Evolutionary conservation across 768 basidiomycete genomes (phyloP).

Genomic region (Lactarius tabidus): DNA sequence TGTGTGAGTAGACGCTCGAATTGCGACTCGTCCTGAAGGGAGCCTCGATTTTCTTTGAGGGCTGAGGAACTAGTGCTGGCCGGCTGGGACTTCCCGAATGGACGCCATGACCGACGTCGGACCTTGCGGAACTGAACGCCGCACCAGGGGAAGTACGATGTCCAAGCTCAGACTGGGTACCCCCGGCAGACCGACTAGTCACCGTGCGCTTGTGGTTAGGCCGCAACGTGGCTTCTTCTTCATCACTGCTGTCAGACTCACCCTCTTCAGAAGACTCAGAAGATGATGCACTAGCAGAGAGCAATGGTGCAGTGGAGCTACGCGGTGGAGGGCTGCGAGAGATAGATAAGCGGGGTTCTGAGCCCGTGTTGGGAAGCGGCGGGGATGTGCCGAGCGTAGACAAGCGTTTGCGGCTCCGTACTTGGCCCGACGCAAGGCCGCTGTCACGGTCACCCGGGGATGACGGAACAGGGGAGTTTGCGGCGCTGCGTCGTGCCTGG

Average conservation of each 20-base stretch:
- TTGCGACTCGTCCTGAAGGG: conserved; percentile 8
- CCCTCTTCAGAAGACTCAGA: conserved; percentile 36
- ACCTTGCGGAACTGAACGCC: conserved; percentile 1
- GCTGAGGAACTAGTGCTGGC: background rate
- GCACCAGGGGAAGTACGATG: conserved; percentile 22
- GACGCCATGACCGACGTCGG: conserved; percentile 22
- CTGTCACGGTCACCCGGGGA: conserved; percentile 9
- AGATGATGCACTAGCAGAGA: conserved; percentile 32
- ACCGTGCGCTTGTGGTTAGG: conserved; percentile 36
- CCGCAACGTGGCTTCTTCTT: conserved; percentile 33
- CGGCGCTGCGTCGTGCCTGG: conserved; percentile 59
- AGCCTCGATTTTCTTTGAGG: conserved; percentile 1
- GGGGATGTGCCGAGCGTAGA: conserved; percentile 12
- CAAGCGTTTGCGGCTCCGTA: conserved; percentile 18
- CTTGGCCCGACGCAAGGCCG: background rate
- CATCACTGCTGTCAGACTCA: conserved; percentile 37
- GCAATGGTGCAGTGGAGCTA: conserved; percentile 22
- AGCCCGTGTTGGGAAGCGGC: background rate
- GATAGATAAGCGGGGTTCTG: conserved; percentile 5
- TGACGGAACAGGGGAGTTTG: conserved; percentile 54
- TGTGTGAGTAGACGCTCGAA: conserved; percentile 31
- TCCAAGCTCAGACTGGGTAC: conserved; percentile 30
- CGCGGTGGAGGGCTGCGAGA: conserved; percentile 13
- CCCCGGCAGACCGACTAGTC: conserved; percentile 19
- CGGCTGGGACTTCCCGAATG: background rate